Evolutionary conservation across 305 asterid genomes (phyloP).

Genomic region (Plantago rigida): DNA sequence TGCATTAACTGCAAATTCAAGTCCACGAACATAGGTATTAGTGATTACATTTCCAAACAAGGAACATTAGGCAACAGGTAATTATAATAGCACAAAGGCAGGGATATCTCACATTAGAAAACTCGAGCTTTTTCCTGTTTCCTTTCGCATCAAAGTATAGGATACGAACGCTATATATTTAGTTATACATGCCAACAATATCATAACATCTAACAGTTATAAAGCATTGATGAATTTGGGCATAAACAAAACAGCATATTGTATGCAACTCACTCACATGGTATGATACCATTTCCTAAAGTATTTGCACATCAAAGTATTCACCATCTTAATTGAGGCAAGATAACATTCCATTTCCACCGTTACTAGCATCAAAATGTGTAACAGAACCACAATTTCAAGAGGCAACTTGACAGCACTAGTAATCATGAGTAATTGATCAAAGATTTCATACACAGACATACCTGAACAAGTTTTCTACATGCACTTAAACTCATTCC

Average conservation of each 20-base stretch:
- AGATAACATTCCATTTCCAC: not conserved
- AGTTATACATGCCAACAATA: not conserved
- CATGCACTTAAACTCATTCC: conserved; percentile 73
- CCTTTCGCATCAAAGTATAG: not conserved
- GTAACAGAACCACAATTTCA: not conserved
- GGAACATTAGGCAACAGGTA: too few species aligned
- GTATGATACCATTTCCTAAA: not conserved
- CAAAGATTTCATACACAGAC: not conserved
- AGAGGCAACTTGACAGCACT: not conserved
- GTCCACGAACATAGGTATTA: not conserved
- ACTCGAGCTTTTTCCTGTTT: not conserved
- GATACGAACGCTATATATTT: too few species aligned
- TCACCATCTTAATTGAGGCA: not conserved
- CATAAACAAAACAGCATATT: not conserved
- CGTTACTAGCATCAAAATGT: not conserved
- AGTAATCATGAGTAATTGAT: conserved; percentile 4
- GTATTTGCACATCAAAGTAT: not conserved
- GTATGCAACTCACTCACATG: not conserved
- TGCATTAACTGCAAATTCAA: conserved; percentile 69
- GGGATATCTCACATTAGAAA: too few species aligned
- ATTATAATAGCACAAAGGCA: not conserved
- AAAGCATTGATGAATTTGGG: not conserved
- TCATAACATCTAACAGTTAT: not conserved
- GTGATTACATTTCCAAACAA: too few species aligned
- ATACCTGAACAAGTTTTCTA: conserved; percentile 83